These are phyloP conservation scores for Lentinula raphanica DNA, from an alignment of 768 basidiomycete species.

Conservation along the genomic window DNA sequence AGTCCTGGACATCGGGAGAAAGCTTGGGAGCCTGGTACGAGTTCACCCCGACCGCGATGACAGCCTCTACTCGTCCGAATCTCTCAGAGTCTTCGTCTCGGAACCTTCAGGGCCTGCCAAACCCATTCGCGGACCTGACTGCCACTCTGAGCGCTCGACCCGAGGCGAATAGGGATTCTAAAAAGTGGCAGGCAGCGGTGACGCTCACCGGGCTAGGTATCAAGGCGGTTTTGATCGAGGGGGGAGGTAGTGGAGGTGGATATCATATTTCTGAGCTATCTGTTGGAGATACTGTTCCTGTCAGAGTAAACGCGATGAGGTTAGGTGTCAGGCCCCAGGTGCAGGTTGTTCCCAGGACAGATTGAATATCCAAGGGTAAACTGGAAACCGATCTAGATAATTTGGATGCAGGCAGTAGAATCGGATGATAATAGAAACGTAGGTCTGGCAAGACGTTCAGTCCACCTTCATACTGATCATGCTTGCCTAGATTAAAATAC, in stretches of 20 bases:
- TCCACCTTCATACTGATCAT: too few species aligned
- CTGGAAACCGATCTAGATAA: too few species aligned
- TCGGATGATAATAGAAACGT: too few species aligned
- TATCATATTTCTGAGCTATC: not conserved
- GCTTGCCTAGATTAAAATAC: too few species aligned
- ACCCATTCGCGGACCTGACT: not conserved
- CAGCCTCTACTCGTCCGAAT: not conserved
- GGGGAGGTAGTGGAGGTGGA: not conserved
- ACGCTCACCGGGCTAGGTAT: not conserved
- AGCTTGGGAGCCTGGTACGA: too few species aligned
- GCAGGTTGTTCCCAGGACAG: slow-evolving; percentile 7
- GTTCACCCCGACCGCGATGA: not conserved
- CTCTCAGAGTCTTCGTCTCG: too few species aligned
- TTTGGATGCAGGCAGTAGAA: too few species aligned
- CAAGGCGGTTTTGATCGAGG: not conserved
- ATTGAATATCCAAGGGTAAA: not conserved
- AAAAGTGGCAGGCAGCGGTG: slow-evolving; percentile 18
- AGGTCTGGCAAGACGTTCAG: too few species aligned
- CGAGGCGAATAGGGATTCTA: slow-evolving; percentile 7
- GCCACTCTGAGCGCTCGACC: not conserved
- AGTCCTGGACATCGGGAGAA: too few species aligned
- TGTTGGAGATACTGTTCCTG: not conserved
- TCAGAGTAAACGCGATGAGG: slow-evolving; percentile 19
- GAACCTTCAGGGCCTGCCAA: too few species aligned
- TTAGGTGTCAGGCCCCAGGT: slow-evolving; percentile 24